Evolutionary conservation across 805 yeast genomes (phyloP).

Genomic region (Ogataea populi-albae): DNA sequence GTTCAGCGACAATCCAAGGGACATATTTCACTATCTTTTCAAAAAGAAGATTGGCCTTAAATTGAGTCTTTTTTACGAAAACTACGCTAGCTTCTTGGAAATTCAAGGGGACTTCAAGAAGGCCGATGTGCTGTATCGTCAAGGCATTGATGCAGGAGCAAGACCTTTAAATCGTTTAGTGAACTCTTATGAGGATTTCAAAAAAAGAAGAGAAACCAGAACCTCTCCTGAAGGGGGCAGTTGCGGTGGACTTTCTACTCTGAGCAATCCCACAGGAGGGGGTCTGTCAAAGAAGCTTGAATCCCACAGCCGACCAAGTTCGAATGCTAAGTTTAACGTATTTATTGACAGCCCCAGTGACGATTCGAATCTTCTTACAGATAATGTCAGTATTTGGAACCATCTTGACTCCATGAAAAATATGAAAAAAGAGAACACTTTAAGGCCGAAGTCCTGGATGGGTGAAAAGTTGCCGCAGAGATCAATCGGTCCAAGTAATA

Average conservation of each 20-base stretch:
- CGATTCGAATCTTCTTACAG: conserved; percentile 1
- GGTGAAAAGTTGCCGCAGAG: conserved; percentile 58
- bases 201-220: conserved; percentile 33
- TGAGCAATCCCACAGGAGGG: conserved; percentile 23
- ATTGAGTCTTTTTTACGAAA: conserved; percentile 74
- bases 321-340: conserved; percentile 18
- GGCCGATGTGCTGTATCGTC: conserved; percentile 57
- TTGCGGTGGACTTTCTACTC: conserved; percentile 8
- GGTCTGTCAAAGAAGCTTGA: conserved; percentile 15
- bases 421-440: conserved; percentile 62
- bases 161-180: conserved; percentile 55
- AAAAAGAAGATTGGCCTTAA: conserved; percentile 67
- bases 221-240: conserved; percentile 1
- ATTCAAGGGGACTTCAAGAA: conserved; percentile 42
- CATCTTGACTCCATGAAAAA: conserved; percentile 46
- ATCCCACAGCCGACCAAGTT: conserved; percentile 14
- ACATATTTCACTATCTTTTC: conserved; percentile 66
- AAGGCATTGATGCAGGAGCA: conserved; percentile 60
- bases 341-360: conserved; percentile 15
- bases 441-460: conserved; percentile 55
- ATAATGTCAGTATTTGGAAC: conserved; percentile 39
- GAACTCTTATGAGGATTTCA: conserved; percentile 44
- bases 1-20: conserved; percentile 66
- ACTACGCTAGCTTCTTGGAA: conserved; percentile 67
- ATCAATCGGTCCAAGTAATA: conserved; percentile 1